Percentiles rank a stretch among this genome's conserved stretches.
These are phyloP conservation scores for Pisolithus thermaeus DNA, from an alignment of 1,284 basidiomycete species.

Conservation along the genomic window DNA sequence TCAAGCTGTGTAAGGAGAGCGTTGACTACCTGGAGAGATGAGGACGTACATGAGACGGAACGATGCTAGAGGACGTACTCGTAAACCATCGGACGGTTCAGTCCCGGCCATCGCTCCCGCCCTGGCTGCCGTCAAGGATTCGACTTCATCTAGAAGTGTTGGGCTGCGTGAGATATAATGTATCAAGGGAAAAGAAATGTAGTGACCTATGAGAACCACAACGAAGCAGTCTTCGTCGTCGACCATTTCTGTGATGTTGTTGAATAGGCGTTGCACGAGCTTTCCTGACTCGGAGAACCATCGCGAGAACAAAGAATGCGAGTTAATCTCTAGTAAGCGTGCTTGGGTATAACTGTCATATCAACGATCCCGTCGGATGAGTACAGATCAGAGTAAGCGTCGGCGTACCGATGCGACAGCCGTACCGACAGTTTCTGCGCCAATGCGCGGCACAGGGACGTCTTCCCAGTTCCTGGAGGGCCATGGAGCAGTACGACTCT, in stretches of 20 bases:
- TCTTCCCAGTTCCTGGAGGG: slow-evolving; percentile 97
- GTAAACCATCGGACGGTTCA: slow-evolving; percentile 92
- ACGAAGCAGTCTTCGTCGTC: slow-evolving; percentile 91
- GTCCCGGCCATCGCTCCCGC: slow-evolving; percentile 91
- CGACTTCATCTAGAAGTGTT: slow-evolving; percentile 80
- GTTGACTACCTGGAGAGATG: slow-evolving; percentile 80
- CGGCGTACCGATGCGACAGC: slow-evolving; percentile 68
- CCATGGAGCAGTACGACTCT: slow-evolving; percentile 92
- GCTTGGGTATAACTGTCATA: slow-evolving; percentile 71
- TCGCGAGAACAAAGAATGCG: slow-evolving; percentile 91
- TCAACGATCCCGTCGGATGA: slow-evolving; percentile 3
- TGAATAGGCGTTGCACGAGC: slow-evolving; percentile 92
- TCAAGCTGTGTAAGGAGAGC: slow-evolving; percentile 96
- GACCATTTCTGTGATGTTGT: slow-evolving; percentile 80
- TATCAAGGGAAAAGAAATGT: not conserved
- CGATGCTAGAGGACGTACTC: slow-evolving; percentile 43
- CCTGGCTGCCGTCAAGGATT: slow-evolving; percentile 90
- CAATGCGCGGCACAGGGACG: slow-evolving; percentile 88
- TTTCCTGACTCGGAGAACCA: slow-evolving; percentile 99
- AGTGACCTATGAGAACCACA: slow-evolving; percentile 86
- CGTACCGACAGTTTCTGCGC: slow-evolving; percentile 95
- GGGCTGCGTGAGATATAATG: not conserved
- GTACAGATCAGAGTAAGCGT: not conserved
- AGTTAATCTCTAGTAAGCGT: slow-evolving; percentile 94
- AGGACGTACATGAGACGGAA: not conserved